phyloP scores from a whole-genome alignment of 495 filamentous ascomycete genomes.

The Terfezia boudieri region DNA sequence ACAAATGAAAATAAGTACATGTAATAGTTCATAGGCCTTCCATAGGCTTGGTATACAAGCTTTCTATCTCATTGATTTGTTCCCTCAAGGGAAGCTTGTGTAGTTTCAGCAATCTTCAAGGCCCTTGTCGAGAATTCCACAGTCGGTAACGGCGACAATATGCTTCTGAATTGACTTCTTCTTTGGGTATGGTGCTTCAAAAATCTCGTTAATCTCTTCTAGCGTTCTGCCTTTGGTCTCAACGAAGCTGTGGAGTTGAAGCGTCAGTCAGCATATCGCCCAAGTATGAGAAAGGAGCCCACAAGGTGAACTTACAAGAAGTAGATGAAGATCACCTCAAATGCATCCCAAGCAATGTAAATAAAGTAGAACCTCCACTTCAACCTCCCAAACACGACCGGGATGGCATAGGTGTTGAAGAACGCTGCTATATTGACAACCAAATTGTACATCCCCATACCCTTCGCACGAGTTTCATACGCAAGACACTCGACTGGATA shows the following conservation, averaged over 20 bases:
- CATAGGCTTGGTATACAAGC: too few species aligned
- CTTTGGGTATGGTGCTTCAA: conserved; percentile 17
- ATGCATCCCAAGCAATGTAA: conserved; percentile 19
- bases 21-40: too few species aligned
- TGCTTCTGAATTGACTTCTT: conserved; percentile 16
- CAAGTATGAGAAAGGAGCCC: not conserved
- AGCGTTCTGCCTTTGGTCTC: conserved; percentile 33
- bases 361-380: conserved; percentile 19
- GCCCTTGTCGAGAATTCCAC: conserved; percentile 16
- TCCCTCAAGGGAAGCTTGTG: too few species aligned
- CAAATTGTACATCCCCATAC: conserved; percentile 35
- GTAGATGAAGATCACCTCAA: conserved; percentile 17
- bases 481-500: conserved; percentile 48
- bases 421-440: conserved; percentile 35
- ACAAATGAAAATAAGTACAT: too few species aligned
- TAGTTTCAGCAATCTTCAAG: conserved; percentile 7
- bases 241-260: conserved; percentile 21
- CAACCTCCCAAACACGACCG: conserved; percentile 14
- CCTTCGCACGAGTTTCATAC: conserved; percentile 42
- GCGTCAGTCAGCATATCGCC: not conserved
- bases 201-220: conserved; percentile 27
- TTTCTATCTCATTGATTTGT: too few species aligned
- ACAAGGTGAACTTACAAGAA: conserved; percentile 11
- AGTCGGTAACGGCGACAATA: conserved; percentile 15
- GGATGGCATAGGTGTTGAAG: conserved; percentile 32